These are phyloP conservation scores for Avena sativa DNA, from an alignment of 176 grass and related monocot species.

Conservation along the genomic window DNA sequence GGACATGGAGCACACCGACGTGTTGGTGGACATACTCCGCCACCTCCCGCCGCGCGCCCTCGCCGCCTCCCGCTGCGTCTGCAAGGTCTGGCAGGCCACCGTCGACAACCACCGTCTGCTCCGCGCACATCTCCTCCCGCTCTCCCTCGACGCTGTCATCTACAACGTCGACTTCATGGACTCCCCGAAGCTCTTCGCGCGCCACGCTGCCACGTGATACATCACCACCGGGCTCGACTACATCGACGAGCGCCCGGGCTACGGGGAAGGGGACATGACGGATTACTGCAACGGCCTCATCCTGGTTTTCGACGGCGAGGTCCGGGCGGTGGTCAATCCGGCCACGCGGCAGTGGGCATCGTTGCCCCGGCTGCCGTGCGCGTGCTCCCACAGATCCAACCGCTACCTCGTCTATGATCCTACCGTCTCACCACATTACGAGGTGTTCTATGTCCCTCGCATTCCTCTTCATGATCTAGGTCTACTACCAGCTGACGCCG, in stretches of 20 bases:
- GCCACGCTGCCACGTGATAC: background rate
- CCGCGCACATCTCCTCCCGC: background rate
- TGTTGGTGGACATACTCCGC: background rate
- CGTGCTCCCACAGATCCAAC: background rate
- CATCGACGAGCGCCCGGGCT: background rate
- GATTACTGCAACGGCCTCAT: background rate
- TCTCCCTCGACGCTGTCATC: background rate
- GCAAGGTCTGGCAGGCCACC: background rate
- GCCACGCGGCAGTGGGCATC: background rate
- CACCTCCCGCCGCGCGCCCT: background rate
- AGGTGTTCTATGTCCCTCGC: background rate
- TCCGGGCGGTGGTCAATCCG: background rate
- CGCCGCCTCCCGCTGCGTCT: background rate
- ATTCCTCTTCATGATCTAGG: background rate
- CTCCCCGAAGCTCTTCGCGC: background rate
- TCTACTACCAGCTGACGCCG: background rate
- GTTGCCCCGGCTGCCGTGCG: background rate
- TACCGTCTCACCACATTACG: background rate
- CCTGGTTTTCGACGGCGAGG: background rate
- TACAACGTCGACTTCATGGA: background rate
- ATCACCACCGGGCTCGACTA: background rate
- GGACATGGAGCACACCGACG: constrained; percentile 8
- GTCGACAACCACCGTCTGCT: background rate
- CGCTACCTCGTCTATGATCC: background rate
- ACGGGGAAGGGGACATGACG: background rate